These are phyloP conservation scores for Cyberlindnera maritima DNA, from an alignment of 805 yeast species.

Conservation along the genomic window DNA sequence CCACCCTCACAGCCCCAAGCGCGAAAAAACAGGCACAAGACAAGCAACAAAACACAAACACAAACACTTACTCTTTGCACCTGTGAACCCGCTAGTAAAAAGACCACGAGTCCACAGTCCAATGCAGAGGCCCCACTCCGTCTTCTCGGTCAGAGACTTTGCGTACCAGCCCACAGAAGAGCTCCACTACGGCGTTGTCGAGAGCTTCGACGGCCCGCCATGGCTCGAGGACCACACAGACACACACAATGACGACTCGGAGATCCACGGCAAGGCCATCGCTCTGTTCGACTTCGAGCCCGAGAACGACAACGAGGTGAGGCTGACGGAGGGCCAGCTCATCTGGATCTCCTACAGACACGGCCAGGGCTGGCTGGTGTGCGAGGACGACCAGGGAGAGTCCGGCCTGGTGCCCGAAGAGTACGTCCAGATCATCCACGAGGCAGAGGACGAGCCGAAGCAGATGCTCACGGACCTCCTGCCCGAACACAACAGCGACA, in stretches of 20 bases:
- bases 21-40: neutral
- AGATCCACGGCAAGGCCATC: conserved; percentile 62
- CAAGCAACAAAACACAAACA: neutral
- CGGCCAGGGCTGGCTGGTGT: conserved; percentile 99
- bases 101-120: conserved; percentile 2
- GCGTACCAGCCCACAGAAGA: conserved; percentile 75
- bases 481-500: conserved; percentile 5
- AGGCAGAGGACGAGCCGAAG: conserved; percentile 5
- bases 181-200: conserved; percentile 51
- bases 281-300: conserved; percentile 90
- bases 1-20: too few species aligned
- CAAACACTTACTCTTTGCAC: neutral
- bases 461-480: conserved; percentile 3
- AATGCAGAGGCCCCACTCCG: conserved; percentile 9
- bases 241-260: conserved; percentile 27
- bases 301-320: conserved; percentile 91
- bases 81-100: too few species aligned
- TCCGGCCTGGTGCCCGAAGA: conserved; percentile 96
- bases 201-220: conserved; percentile 16
- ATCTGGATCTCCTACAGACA: conserved; percentile 86
- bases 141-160: conserved; percentile 68
- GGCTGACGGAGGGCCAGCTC: conserved; percentile 72
- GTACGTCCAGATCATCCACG: conserved; percentile 58
- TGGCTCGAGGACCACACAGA: conserved; percentile 8
- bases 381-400: conserved; percentile 70